phyloP scores from a whole-genome alignment of 23 red algal genomes.

The Agarophyton chilense region DNA sequence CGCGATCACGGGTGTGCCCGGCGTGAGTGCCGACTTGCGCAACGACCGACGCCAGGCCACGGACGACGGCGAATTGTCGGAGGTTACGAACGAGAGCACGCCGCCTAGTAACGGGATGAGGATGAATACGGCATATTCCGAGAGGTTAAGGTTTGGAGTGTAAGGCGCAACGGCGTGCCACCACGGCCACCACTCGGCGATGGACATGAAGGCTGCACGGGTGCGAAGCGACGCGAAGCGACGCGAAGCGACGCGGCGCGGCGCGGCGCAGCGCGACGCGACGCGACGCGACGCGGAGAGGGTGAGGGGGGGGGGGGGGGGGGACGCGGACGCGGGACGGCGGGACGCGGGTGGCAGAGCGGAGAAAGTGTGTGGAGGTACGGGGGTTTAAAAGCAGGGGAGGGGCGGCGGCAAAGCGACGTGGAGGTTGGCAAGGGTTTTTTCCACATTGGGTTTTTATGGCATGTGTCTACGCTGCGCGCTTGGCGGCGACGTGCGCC shows the following conservation, averaged over 20 bases:
- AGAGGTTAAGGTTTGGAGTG: not conserved
- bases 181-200: too few relatives aligned
- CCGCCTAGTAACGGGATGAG: slow-evolving; percentile 57
- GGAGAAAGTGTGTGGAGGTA: not conserved
- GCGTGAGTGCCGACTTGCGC: slow-evolving; percentile 42
- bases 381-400: not conserved
- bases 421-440: too few relatives aligned
- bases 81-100: slow-evolving; percentile 46
- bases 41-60: slow-evolving; percentile 29
- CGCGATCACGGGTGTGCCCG: not conserved
- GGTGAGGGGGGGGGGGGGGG: not conserved
- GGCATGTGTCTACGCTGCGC: not conserved
- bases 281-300: too few relatives aligned
- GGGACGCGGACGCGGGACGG: too few relatives aligned
- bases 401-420: too few relatives aligned
- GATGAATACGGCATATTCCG: slow-evolving; percentile 23
- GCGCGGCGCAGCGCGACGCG: too few relatives aligned
- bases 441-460: too few relatives aligned
- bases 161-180: too few relatives aligned
- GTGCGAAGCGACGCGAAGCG: too few relatives aligned
- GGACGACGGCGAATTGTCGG: slow-evolving; percentile 27
- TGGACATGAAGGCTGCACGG: too few relatives aligned
- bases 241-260: too few relatives aligned
- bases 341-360: not conserved
- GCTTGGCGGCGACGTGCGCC: not conserved